A percentile compares a stretch with the other conserved stretches of the same genome.
phyloP scores from a whole-genome alignment of 116 monocot genomes.

The Trichopus zeylanicus region DNA sequence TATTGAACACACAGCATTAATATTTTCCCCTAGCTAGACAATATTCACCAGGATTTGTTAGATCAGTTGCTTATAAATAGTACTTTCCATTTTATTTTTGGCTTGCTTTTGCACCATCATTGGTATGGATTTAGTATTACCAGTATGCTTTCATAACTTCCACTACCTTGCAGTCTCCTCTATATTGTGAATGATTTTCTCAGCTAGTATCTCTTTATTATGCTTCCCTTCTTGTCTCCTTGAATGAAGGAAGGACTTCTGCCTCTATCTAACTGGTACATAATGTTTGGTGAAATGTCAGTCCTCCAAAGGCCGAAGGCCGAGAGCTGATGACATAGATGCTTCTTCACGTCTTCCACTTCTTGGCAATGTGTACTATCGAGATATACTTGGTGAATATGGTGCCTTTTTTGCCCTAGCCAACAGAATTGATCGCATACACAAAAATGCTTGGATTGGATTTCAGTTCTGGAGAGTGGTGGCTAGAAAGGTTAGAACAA shows the following conservation, averaged over 20 bases:
- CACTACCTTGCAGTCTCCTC: too few species aligned
- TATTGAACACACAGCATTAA: too few species aligned
- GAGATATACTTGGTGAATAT: conserved; percentile 82
- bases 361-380: conserved; percentile 56
- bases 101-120: too few species aligned
- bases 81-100: too few species aligned
- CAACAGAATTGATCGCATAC: conserved; percentile 76
- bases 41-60: too few species aligned
- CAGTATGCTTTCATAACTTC: too few species aligned
- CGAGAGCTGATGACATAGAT: conserved; percentile 83
- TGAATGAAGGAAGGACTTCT: not conserved
- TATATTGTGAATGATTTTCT: too few species aligned
- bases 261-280: not conserved
- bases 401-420: conserved; percentile 91
- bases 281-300: conserved; percentile 12
- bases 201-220: too few species aligned
- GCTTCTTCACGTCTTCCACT: conserved; percentile 89
- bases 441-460: conserved; percentile 98
- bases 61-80: too few species aligned
- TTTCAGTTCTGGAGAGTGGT: conserved; percentile 94
- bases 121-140: too few species aligned
- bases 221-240: not conserved
- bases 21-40: too few species aligned
- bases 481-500: conserved; percentile 80
- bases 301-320: conserved; percentile 76